Base-by-base conservation (phyloP, 306 rosid species). In the Medicago lupulina region DNA sequence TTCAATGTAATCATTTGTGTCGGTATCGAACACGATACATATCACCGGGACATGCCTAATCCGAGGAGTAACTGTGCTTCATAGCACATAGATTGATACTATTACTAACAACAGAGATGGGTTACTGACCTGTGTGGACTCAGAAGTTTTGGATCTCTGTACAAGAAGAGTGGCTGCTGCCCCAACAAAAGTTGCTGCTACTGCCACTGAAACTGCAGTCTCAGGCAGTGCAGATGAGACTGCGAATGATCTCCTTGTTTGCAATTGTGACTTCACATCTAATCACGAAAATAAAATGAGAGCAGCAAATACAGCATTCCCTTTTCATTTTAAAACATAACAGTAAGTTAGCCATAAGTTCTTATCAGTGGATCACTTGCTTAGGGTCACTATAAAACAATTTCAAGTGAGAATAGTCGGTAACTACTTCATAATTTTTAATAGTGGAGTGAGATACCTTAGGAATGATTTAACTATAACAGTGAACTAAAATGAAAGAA, bases 201-300 rank as follows among this genome's bases (percentile, higher is more conserved):
- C 85, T 8, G 89, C 98, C 76, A 90, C 82, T 14, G 97, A 90
- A 75, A 96, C 97, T 0, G 90, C 98, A 40, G 98, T 89, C 82
- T 92, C 97, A 2, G 92, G 97, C 67, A 95, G 79, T 41, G 97
- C 88, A 66, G 71, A 80, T 18, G 89, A 71, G 65, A 73, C 75
- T 2, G 77, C 57, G 60, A 83, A 70, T 80, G 57, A 28, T 78
- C 86, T 87, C 79, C 91, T 92, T 80, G 89, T 83, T 66, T 81
- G 91, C 71, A 82, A 80, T 63, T 79, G 87, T 34, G 83, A 76
- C 79, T 89, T 90, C 50, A 64, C 70, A 83, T 73, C 88, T 79
- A 76, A 67, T 74, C 73, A 80, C 43, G 55, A 78, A 46, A 46
- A 41, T 19, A 66, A 34, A 70, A 80, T 54, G 10, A 76, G 70